Evolutionary conservation across 306 rosid species (phyloP), one percentile per base, ranked within the genome.

Genomic region (Spatholobus suberectus): DNA sequence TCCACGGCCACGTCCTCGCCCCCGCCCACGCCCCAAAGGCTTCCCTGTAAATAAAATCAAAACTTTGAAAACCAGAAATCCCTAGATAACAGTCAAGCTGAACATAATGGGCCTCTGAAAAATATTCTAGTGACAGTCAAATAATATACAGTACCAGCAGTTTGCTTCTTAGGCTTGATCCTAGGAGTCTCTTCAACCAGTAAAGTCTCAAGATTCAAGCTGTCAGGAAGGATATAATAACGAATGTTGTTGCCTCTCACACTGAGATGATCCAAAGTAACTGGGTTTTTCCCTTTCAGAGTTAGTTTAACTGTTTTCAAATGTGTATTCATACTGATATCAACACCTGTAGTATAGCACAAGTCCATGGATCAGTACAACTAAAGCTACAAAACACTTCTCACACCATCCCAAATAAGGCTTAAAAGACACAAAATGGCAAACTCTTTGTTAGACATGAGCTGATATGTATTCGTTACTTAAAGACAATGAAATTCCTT

Each of bases 241-340:
- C 98, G 91, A 54, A 95, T 95, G 59, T 90, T 93, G 93, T 91
- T 93, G 44, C 98, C 98, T 90, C 97, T 90, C 77, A 95, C 97
- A 59, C 98, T 95, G 82, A 95, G 93, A 89, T 95, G 98, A 84
- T 95, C 98, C 77, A 95, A 78, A 73, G 97, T 93, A 70, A 93
- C 97, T 34, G 98, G 98, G 81, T 93, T 95, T 89, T 93, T 95
- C 78, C 97, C 98, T 88, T 91, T 95, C 79, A 93, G 83, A 9
- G 97, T 93, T 67, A 95, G 95, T 74, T 95, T 95, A 72, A 95
- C 98, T 0, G 93, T 91, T 90, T 95, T 95, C 91, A 95, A 89
- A 81, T 95, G 97, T 41, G 98, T 95, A 82, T 95, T 86, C 89
- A 82, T 86, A 40, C 86, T 86, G 81, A 82, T 86, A 74, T 86